Evolutionary conservation across 176 grass and related monocot species (phyloP).

Genomic region (Ensete ventricosum): DNA sequence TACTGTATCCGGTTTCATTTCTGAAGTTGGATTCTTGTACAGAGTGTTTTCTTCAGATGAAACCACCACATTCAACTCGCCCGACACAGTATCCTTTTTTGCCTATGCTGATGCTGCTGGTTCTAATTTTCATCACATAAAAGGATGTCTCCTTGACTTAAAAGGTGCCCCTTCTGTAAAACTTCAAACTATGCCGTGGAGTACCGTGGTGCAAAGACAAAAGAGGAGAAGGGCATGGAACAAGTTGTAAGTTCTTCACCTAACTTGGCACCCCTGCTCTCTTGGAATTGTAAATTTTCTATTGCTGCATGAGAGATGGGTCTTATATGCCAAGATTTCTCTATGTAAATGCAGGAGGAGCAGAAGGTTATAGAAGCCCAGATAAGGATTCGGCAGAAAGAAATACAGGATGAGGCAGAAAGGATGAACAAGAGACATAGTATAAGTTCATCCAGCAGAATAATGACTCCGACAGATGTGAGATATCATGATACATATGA

Average conservation of each 20-base stretch:
- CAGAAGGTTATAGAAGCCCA: slow-evolving; percentile 96
- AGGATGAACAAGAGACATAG: slow-evolving; percentile 58
- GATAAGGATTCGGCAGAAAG: slow-evolving; percentile 84
- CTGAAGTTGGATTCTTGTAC: slow-evolving; percentile 17
- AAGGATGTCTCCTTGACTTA: slow-evolving; percentile 35
- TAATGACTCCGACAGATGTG: slow-evolving; percentile 11
- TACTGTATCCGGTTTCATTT: background rate
- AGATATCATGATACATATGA: slow-evolving; percentile 28
- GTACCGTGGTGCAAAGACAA: slow-evolving; percentile 73
- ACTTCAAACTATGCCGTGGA: slow-evolving; percentile 69
- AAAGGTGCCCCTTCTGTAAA: slow-evolving; percentile 89
- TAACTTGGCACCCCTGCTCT: background rate
- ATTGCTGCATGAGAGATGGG: background rate
- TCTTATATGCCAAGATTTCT: slow-evolving; percentile 4
- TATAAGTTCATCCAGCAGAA: slow-evolving; percentile 6
- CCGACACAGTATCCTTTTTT: slow-evolving; percentile 61
- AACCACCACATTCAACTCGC: slow-evolving; percentile 47
- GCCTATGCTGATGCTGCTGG: background rate
- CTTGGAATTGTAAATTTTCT: background rate
- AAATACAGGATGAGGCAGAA: slow-evolving; percentile 54
- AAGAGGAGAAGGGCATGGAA: slow-evolving; percentile 83
- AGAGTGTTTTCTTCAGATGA: slow-evolving; percentile 99
- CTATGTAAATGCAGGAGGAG: slow-evolving; percentile 50
- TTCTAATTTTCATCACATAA: slow-evolving; percentile 5
- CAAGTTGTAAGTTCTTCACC: slow-evolving; percentile 56